A percentile compares a stretch with the other conserved stretches of the same genome.
These are phyloP conservation scores for Dactylorhiza incarnata DNA, from an alignment of 106 monocot species.

Conservation along the genomic window DNA sequence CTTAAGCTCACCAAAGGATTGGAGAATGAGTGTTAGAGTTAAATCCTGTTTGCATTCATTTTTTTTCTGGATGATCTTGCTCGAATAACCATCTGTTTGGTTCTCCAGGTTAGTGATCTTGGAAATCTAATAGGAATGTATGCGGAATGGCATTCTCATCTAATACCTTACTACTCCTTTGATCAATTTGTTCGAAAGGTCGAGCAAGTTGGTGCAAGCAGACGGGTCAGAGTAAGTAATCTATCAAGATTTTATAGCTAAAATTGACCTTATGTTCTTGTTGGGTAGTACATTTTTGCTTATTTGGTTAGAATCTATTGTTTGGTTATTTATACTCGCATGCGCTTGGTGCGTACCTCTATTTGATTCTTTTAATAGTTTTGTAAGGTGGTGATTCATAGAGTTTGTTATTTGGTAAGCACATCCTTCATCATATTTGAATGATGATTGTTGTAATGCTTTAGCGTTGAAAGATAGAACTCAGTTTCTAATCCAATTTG, in stretches of 20 bases:
- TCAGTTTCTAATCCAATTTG: too few relatives aligned
- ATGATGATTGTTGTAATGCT: too few relatives aligned
- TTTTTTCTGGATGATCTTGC: neutral
- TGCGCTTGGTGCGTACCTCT: too few relatives aligned
- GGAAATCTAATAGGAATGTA: conserved; percentile 70
- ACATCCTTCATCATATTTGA: too few relatives aligned
- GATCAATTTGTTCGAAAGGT: conserved; percentile 80
- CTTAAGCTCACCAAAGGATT: neutral
- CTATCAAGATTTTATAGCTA: neutral
- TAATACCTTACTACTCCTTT: conserved; percentile 88
- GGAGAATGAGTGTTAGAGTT: neutral
- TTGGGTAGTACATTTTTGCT: neutral
- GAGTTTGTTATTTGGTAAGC: too few relatives aligned
- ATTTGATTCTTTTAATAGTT: too few relatives aligned
- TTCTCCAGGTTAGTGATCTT: conserved; percentile 57
- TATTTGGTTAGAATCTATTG: neutral
- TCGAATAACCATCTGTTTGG: neutral
- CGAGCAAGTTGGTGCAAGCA: conserved; percentile 60
- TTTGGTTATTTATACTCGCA: too few relatives aligned
- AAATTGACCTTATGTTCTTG: neutral
- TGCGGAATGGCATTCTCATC: conserved; percentile 71
- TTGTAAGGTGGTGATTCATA: too few relatives aligned
- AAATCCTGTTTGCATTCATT: neutral
- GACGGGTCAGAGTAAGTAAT: conserved; percentile 68
- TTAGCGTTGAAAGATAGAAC: too few relatives aligned